These are phyloP conservation scores for Penicillium lividum DNA, from an alignment of 495 filamentous ascomycete species.

Conservation along the genomic window DNA sequence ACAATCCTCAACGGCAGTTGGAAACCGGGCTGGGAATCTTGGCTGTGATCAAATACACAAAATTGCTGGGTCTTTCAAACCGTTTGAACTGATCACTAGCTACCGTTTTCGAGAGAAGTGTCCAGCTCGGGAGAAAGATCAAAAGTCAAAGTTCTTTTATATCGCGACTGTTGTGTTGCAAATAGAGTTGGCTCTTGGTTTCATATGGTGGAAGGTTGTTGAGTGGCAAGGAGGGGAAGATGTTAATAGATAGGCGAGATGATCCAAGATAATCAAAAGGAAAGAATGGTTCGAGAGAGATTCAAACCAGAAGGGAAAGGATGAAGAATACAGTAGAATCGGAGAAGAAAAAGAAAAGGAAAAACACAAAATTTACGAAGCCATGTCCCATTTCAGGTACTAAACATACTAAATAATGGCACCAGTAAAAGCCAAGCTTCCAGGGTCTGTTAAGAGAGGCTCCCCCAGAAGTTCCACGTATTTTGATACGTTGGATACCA, in stretches of 20 bases:
- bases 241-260: conserved; percentile 3
- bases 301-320: conserved; percentile 3
- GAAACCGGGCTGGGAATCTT: conserved; percentile 31
- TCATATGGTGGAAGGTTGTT: conserved; percentile 4
- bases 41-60: conserved; percentile 16
- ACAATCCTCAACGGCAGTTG: conserved; percentile 35
- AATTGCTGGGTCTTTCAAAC: conserved; percentile 14
- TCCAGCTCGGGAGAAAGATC: not conserved
- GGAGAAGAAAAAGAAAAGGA: conserved; percentile 16
- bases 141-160: not conserved
- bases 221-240: conserved; percentile 9
- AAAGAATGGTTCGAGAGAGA: conserved; percentile 8
- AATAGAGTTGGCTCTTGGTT: not conserved
- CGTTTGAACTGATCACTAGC: conserved; percentile 1
- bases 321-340: conserved; percentile 7
- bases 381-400: conserved; percentile 19
- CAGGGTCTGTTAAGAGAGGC: conserved; percentile 29
- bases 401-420: conserved; percentile 24
- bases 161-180: not conserved
- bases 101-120: conserved; percentile 26
- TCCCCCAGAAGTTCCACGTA: conserved; percentile 21
- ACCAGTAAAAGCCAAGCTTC: conserved; percentile 31
- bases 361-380: conserved; percentile 5
- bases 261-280: not conserved
- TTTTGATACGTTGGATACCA: conserved; percentile 16